These are phyloP conservation scores for Coccomyxa subellipsoidea DNA, from an alignment of 163 green algal genomes.

Conservation along the genomic window DNA sequence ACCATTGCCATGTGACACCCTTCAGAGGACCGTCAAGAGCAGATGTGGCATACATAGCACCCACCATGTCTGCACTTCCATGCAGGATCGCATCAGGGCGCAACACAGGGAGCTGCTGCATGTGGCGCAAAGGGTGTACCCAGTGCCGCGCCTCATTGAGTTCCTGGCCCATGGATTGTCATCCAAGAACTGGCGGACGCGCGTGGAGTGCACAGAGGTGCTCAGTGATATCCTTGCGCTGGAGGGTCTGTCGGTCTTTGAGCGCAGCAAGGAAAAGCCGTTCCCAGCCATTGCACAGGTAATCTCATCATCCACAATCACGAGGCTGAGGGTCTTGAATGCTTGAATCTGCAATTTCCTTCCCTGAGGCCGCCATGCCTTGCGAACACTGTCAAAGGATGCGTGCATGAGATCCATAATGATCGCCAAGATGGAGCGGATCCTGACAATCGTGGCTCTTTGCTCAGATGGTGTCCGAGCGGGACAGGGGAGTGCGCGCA, in stretches of 20 bases:
- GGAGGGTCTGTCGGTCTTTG: constrained; percentile 37
- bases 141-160: constrained; percentile 53
- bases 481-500: constrained; percentile 71
- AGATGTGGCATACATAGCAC: too few species aligned
- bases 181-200: constrained; percentile 90
- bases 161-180: constrained; percentile 69
- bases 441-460: too few species aligned
- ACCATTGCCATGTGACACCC: too few species aligned
- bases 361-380: too few species aligned
- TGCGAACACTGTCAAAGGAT: too few species aligned
- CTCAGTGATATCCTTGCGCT: constrained; percentile 66
- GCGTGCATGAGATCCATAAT: too few species aligned
- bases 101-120: constrained; percentile 75
- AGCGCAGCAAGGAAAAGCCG: constrained; percentile 35
- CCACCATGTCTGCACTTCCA: constrained; percentile 18
- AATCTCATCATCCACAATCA: neutral
- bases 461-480: constrained; percentile 71
- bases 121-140: constrained; percentile 40
- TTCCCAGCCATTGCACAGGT: constrained; percentile 35
- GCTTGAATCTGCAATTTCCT: too few species aligned
- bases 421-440: too few species aligned
- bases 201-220: constrained; percentile 79
- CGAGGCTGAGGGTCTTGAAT: too few species aligned
- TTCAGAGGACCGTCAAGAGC: too few species aligned
- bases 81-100: constrained; percentile 57